Evolutionary conservation across 129 eudicot genomes (phyloP).

Genomic region (Gnaphalium uliginosum): DNA sequence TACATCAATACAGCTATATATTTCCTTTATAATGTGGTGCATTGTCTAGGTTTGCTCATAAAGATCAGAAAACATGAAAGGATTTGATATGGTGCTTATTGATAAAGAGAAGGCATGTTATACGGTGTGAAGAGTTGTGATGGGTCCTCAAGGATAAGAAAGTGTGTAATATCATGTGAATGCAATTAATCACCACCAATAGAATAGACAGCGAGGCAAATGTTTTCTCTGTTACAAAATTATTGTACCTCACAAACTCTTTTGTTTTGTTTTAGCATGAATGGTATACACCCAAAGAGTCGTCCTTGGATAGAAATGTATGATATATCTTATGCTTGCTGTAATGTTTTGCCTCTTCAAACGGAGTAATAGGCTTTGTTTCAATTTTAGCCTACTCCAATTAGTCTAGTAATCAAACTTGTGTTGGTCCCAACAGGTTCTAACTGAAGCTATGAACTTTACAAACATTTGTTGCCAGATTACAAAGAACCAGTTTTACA

Average conservation of each 20-base stretch:
- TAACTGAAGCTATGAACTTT: background rate
- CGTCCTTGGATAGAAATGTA: no score
- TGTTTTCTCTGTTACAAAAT: background rate
- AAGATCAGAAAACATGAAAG: no score
- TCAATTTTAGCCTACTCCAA: background rate
- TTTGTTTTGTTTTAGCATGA: background rate
- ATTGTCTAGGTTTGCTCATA: background rate
- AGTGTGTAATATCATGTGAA: background rate
- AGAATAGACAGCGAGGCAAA: background rate
- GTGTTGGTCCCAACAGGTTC: background rate
- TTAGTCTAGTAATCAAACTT: background rate
- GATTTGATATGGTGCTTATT: constrained; percentile 1
- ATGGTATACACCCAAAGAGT: background rate
- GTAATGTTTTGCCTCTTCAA: background rate
- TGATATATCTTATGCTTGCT: background rate
- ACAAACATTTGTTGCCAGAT: background rate
- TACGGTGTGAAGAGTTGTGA: constrained; percentile 1
- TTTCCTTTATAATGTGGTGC: constrained; percentile 3
- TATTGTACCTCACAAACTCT: background rate
- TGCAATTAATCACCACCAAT: background rate
- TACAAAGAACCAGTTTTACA: background rate
- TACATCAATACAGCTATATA: background rate
- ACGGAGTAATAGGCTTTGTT: background rate
- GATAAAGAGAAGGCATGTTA: background rate
- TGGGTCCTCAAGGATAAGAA: background rate